A percentile compares a stretch with the other conserved stretches of the same genome.
Evolutionary conservation across 2,329 filamentous ascomycete genomes (phyloP).

Genomic region (Fusarium dlaminii): DNA sequence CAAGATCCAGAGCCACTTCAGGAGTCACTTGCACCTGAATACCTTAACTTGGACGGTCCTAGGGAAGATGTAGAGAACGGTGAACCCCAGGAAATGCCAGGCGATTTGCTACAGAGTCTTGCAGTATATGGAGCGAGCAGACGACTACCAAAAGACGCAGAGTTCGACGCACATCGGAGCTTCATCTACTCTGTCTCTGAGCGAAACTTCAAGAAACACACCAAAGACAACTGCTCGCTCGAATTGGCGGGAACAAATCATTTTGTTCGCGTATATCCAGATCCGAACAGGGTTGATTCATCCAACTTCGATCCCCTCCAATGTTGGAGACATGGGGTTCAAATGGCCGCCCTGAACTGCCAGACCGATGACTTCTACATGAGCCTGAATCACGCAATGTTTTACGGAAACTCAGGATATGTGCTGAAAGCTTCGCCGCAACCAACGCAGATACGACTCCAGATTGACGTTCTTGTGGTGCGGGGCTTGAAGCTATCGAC

Average conservation of each 20-base stretch:
- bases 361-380: conserved; percentile 10
- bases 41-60: background rate
- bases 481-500: background rate
- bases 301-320: conserved; percentile 16
- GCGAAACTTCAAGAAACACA: background rate
- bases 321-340: conserved; percentile 17
- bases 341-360: conserved; percentile 27
- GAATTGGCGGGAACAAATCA: background rate
- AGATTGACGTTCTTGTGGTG: background rate
- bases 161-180: background rate
- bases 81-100: rapidly evolving
- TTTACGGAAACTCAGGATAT: conserved; percentile 7
- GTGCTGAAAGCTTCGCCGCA: background rate
- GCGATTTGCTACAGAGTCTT: conserved; percentile 1
- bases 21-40: background rate
- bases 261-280: conserved; percentile 20
- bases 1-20: background rate
- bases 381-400: conserved; percentile 13
- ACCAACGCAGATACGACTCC: background rate
- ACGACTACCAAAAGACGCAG: background rate
- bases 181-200: conserved; percentile 24
- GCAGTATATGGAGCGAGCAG: conserved; percentile 22
- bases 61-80: rapidly evolving
- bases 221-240: background rate
- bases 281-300: conserved; percentile 21